Conservation (phyloP, 345 rosid species). For the Eucalyptus pumila region DNA sequence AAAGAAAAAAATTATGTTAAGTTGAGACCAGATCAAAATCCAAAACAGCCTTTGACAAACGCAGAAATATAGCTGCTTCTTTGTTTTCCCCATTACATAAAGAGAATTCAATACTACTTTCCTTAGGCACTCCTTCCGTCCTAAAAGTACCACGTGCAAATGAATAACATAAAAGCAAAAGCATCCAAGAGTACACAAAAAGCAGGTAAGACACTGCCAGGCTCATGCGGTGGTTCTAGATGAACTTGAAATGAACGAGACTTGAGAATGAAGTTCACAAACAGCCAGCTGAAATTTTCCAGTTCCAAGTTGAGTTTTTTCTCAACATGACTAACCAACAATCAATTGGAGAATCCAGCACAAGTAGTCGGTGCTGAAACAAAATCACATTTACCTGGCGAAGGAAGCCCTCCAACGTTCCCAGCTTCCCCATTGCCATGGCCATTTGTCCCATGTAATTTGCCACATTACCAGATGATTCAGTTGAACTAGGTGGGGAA, state of each 20-base stretch:
- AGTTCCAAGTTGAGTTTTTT: not conserved
- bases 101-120: not conserved
- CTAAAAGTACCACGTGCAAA: not conserved
- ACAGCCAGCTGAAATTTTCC: not conserved
- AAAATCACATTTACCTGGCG: slow-evolving; percentile 23
- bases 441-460: slow-evolving; percentile 71
- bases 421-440: slow-evolving; percentile 93
- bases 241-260: not conserved
- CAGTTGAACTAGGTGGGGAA: slow-evolving; percentile 23
- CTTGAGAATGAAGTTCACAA: not conserved
- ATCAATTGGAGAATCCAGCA: not conserved
- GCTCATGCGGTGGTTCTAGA: not conserved
- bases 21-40: not conserved
- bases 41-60: not conserved
- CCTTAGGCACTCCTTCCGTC: not conserved
- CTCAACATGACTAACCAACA: not conserved
- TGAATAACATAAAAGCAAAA: not conserved
- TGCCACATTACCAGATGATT: slow-evolving; percentile 32
- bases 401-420: slow-evolving; percentile 39
- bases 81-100: not conserved
- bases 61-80: not conserved
- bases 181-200: not conserved
- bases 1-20: not conserved
- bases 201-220: not conserved
- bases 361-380: not conserved